Conservation (phyloP, 163 green algal species). For the Trebouxiophyceae sp. region DNA sequence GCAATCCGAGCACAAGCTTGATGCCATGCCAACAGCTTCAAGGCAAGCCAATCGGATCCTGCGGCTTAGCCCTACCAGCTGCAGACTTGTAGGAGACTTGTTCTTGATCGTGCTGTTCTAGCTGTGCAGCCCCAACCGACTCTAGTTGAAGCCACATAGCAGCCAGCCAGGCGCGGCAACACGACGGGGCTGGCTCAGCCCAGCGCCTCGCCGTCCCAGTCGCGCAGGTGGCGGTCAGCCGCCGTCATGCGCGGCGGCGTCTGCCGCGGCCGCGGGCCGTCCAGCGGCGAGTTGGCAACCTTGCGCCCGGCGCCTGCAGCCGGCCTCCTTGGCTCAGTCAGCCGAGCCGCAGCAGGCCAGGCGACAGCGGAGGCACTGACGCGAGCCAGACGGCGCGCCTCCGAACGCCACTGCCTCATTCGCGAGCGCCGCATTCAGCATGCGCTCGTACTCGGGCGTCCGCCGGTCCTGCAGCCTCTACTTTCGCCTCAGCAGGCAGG, state of each 20-base stretch:
- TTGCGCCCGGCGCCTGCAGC: background rate
- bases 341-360: background rate
- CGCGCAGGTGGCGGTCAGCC: background rate
- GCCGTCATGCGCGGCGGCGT: background rate
- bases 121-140: no score
- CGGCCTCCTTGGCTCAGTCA: no score
- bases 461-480: background rate
- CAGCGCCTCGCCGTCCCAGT: background rate
- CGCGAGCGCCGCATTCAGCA: background rate
- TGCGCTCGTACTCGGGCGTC: background rate
- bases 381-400: background rate
- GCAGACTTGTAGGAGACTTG: no score
- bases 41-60: no score
- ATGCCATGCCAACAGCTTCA: no score
- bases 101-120: no score
- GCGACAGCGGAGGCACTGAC: background rate
- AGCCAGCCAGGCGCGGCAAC: no score
- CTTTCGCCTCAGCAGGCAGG: no score
- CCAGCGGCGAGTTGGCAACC: background rate
- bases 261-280: background rate
- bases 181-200: no score
- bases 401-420: background rate
- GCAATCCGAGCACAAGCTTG: no score
- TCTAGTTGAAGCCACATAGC: no score
- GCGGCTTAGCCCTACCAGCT: no score